These are phyloP conservation scores for Vicia faba DNA, from an alignment of 306 rosid species.

Conservation along the genomic window DNA sequence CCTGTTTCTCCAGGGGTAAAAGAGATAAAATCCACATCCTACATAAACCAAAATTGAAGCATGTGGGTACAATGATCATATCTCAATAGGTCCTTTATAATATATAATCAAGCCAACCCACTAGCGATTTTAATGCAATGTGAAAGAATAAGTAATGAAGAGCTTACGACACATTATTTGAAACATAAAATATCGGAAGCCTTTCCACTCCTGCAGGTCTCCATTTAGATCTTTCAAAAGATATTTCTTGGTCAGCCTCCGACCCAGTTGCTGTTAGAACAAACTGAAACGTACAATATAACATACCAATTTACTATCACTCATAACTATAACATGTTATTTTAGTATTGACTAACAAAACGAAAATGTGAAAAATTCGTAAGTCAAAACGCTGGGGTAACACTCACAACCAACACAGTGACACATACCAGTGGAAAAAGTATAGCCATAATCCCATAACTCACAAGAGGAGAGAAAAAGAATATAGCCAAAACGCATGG, in stretches of 20 bases:
- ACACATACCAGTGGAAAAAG: slow-evolving; percentile 80
- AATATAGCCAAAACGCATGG: slow-evolving; percentile 85
- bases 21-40: slow-evolving; percentile 77
- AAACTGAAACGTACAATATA: slow-evolving; percentile 60
- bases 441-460: slow-evolving; percentile 87
- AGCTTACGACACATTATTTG: slow-evolving; percentile 81
- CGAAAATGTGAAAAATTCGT: slow-evolving; percentile 16
- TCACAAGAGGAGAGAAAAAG: slow-evolving; percentile 84
- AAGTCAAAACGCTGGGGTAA: slow-evolving; percentile 1
- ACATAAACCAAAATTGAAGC: slow-evolving; percentile 35
- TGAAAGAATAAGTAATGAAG: slow-evolving; percentile 32
- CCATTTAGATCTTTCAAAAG: slow-evolving; percentile 60
- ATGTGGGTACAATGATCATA: slow-evolving; percentile 3
- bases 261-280: slow-evolving; percentile 87
- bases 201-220: slow-evolving; percentile 63
- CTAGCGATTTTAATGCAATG: slow-evolving; percentile 11
- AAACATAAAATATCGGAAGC: slow-evolving; percentile 78
- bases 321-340: slow-evolving; percentile 20
- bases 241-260: slow-evolving; percentile 73
- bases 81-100: slow-evolving; percentile 10
- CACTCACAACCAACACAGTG: slow-evolving; percentile 22
- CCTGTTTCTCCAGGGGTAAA: slow-evolving; percentile 49
- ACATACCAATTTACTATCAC: slow-evolving; percentile 6
- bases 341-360: slow-evolving; percentile 16
- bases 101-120: slow-evolving; percentile 27